Conservation (phyloP, 1,284 basidiomycete species). For the Serendipita sp. region DNA sequence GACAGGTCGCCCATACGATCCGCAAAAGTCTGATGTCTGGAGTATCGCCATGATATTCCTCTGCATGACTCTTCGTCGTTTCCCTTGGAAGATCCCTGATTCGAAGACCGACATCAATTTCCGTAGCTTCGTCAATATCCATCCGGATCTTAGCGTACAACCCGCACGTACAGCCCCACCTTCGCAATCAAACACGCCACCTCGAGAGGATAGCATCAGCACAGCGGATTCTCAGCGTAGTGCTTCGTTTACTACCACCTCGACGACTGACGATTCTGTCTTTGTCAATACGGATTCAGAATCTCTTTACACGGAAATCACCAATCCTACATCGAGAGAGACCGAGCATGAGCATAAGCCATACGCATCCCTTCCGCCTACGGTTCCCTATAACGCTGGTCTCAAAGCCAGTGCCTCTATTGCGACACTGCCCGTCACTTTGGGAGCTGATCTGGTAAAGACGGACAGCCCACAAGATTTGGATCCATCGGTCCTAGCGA, state of each 20-base stretch:
- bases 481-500: conserved; percentile 50
- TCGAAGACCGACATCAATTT: conserved; percentile 86
- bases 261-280: neutral
- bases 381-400: neutral
- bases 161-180: conserved; percentile 19
- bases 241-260: conserved; percentile 3
- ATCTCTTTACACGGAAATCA: conserved; percentile 13
- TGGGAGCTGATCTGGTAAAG: conserved; percentile 17
- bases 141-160: conserved; percentile 65
- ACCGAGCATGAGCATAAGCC: neutral
- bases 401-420: conserved; percentile 17
- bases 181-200: neutral
- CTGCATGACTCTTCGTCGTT: conserved; percentile 94
- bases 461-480: conserved; percentile 20
- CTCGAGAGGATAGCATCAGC: conserved; percentile 12
- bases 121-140: conserved; percentile 80
- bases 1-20: conserved; percentile 69
- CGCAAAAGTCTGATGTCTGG: conserved; percentile 97
- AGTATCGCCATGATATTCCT: conserved; percentile 97
- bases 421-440: conserved; percentile 23
- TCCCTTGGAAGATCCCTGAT: conserved; percentile 99
- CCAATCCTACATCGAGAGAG: conserved; percentile 4
- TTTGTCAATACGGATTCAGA: conserved; percentile 9
- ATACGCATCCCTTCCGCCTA: neutral
- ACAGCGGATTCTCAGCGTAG: neutral